A percentile compares a stretch with the other conserved stretches of the same genome.
These are phyloP conservation scores for Dacryopinax primogenitus DNA, from an alignment of 768 basidiomycete species.

Conservation along the genomic window DNA sequence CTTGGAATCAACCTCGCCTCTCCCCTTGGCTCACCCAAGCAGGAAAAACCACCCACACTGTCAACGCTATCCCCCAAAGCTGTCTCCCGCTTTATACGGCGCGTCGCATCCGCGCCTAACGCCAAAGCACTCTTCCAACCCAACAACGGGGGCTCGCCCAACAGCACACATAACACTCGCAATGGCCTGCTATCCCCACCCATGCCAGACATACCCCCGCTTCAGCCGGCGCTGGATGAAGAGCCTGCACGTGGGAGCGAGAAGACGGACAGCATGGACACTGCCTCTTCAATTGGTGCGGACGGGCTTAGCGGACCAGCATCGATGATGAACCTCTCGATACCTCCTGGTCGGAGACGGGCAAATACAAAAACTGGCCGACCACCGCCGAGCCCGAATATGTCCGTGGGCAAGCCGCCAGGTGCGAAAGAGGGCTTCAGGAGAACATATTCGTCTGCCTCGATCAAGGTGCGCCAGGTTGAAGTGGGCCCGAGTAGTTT, in stretches of 20 bases:
- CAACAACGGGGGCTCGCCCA: constrained; percentile 30
- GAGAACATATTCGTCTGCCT: constrained; percentile 93
- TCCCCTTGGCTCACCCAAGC: neutral
- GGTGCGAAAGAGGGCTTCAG: constrained; percentile 68
- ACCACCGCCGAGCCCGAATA: constrained; percentile 30
- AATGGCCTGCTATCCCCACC: constrained; percentile 68
- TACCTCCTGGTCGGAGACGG: constrained; percentile 15
- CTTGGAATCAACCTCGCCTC: neutral
- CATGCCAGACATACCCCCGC: constrained; percentile 40
- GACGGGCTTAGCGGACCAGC: constrained; percentile 30
- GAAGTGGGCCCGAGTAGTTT: constrained; percentile 93
- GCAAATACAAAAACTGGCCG: constrained; percentile 15
- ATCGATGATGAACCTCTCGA: constrained; percentile 15
- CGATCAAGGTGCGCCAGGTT: constrained; percentile 87
- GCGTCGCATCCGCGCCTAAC: constrained; percentile 94
- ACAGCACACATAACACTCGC: constrained; percentile 42
- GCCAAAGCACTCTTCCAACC: constrained; percentile 71
- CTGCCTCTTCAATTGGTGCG: constrained; percentile 44
- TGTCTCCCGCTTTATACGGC: constrained; percentile 79
- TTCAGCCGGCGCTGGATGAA: constrained; percentile 38
- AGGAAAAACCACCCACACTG: neutral
- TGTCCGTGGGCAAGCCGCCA: constrained; percentile 19
- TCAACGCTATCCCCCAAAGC: constrained; percentile 18
- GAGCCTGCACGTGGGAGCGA: constrained; percentile 1
- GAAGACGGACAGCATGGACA: constrained; percentile 7